Percentiles rank a stretch among this genome's conserved stretches.
These are phyloP conservation scores for Sherardia arvensis DNA, from an alignment of 257 asterid species.

Conservation along the genomic window DNA sequence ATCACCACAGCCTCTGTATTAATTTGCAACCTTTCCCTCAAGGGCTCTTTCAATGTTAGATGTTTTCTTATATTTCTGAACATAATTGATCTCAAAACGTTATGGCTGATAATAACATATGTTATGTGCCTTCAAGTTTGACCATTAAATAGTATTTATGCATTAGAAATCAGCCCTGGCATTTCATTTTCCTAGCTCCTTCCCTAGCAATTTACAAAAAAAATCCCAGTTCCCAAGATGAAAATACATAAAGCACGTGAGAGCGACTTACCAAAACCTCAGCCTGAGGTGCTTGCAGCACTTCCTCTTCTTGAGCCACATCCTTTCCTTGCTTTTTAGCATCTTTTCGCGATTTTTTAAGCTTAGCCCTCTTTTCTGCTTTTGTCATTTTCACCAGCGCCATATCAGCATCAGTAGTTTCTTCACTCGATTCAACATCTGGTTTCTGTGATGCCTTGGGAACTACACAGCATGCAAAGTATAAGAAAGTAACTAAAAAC, in stretches of 20 bases:
- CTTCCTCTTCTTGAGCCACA: constrained; percentile 31
- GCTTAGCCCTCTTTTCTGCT: constrained; percentile 67
- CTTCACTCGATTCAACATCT: constrained; percentile 39
- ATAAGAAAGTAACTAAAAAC: neutral
- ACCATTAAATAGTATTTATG: neutral
- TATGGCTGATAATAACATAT: neutral
- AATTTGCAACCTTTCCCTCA: neutral
- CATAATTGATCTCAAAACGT: too few species aligned
- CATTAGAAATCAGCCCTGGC: too few species aligned
- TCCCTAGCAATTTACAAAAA: neutral
- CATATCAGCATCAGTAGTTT: constrained; percentile 4
- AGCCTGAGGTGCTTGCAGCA: constrained; percentile 54
- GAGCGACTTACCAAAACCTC: constrained; percentile 54
- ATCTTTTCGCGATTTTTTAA: constrained; percentile 71
- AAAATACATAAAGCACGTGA: neutral
- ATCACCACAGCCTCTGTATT: too few species aligned
- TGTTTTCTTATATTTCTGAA: too few species aligned
- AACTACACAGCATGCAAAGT: constrained; percentile 19
- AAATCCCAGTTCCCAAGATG: neutral
- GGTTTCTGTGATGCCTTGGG: constrained; percentile 36
- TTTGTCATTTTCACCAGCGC: constrained; percentile 46
- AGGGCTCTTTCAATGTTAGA: too few species aligned
- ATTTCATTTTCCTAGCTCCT: neutral
- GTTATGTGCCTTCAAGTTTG: neutral
- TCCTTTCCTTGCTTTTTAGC: constrained; percentile 73